phyloP scores from a whole-genome alignment of 768 basidiomycete species.

The Agrocybe praecox region DNA sequence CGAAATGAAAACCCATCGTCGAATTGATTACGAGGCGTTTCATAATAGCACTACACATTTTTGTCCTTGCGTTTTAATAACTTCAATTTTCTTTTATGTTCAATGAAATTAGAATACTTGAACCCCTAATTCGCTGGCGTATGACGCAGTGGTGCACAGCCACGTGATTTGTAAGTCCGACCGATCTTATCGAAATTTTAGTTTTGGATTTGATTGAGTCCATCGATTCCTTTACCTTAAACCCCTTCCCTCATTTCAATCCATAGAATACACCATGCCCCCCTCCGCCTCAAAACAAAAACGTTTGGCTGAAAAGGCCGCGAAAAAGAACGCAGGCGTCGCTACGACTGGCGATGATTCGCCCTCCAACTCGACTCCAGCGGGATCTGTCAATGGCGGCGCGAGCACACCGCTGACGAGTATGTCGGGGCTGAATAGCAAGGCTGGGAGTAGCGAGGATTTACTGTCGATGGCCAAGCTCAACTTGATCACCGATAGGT shows the following conservation, averaged over 20 bases:
- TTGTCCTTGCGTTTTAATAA: too few relatives aligned
- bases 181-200: constrained; percentile 40
- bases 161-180: constrained; percentile 30
- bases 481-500: constrained; percentile 89
- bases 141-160: constrained; percentile 7
- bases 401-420: constrained; percentile 83
- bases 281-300: constrained; percentile 90
- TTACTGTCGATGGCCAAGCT: constrained; percentile 87
- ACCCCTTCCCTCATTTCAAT: neutral
- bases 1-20: too few relatives aligned
- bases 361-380: constrained; percentile 57
- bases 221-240: constrained; percentile 15
- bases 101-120: too few relatives aligned
- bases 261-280: too few relatives aligned
- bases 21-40: too few relatives aligned
- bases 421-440: constrained; percentile 75
- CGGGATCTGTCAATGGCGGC: constrained; percentile 67
- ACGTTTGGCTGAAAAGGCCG: constrained; percentile 92
- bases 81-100: too few relatives aligned
- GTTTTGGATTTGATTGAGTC: constrained; percentile 14
- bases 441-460: constrained; percentile 83
- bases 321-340: constrained; percentile 62
- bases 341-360: constrained; percentile 44
- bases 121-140: too few relatives aligned
- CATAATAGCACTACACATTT: too few relatives aligned